A percentile compares a stretch with the other conserved stretches of the same genome.
These are phyloP conservation scores for Euphorbia pulcherrima DNA, from an alignment of 345 rosid species.

Conservation along the genomic window DNA sequence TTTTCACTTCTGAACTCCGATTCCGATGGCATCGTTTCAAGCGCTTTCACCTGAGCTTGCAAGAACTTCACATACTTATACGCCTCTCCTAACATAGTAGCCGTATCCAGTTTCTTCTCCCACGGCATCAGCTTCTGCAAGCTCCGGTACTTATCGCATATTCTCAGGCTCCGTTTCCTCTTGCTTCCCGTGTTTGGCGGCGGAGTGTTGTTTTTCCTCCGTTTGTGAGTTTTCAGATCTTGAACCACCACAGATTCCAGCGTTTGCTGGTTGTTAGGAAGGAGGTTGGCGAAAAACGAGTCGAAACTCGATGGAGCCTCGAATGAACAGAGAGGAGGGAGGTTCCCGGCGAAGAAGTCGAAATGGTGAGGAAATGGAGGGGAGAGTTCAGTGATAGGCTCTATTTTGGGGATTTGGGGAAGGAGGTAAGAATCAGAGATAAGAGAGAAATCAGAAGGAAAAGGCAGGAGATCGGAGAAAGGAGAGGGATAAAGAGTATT, in stretches of 20 bases:
- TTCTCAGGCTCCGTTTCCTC: constrained; percentile 25
- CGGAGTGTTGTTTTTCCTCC: background rate
- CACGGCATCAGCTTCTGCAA: constrained; percentile 61
- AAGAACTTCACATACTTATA: constrained; percentile 52
- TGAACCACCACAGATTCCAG: background rate
- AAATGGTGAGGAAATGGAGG: background rate
- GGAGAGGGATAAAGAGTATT: constrained; percentile 9
- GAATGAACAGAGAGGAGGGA: background rate
- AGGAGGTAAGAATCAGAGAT: background rate
- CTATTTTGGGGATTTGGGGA: background rate
- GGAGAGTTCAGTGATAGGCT: background rate
- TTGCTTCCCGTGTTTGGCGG: background rate
- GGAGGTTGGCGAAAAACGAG: background rate
- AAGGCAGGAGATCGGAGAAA: constrained; percentile 23
- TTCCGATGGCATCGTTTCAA: background rate
- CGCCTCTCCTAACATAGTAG: constrained; percentile 52
- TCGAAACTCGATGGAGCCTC: constrained; percentile 3
- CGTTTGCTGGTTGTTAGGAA: background rate
- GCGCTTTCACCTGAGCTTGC: constrained; percentile 46
- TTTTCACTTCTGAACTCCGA: background rate
- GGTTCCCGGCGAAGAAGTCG: constrained; percentile 7
- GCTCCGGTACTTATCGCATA: constrained; percentile 43
- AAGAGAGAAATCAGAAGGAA: background rate
- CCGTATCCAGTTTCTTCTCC: constrained; percentile 49
- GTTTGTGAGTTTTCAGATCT: background rate